Evolutionary conservation across 2,329 filamentous ascomycete genomes (phyloP).

Genomic region (Dactylellina haptotyla): DNA sequence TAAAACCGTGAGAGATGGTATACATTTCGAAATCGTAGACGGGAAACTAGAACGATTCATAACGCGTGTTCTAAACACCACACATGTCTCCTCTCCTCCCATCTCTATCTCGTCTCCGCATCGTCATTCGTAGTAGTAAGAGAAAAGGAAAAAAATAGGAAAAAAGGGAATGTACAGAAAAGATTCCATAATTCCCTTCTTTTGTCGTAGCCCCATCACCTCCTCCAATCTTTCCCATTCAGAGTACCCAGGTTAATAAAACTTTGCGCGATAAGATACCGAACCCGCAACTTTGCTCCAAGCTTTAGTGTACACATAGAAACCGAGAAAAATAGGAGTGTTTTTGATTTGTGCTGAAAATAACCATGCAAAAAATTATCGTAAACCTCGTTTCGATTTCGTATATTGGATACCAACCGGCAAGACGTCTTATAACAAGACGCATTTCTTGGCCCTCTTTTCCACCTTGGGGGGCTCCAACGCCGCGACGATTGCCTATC

Average conservation of each 20-base stretch:
- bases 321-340: slow-evolving; percentile 31
- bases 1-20: slow-evolving; percentile 49
- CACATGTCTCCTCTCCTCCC: slow-evolving; percentile 23
- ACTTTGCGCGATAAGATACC: slow-evolving; percentile 38
- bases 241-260: slow-evolving; percentile 10
- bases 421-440: slow-evolving; percentile 76
- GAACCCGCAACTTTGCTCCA: slow-evolving; percentile 30
- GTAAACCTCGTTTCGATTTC: slow-evolving; percentile 37
- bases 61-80: slow-evolving; percentile 43
- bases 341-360: slow-evolving; percentile 32
- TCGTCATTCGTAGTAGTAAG: slow-evolving; percentile 15
- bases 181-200: slow-evolving; percentile 14
- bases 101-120: slow-evolving; percentile 22
- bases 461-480: slow-evolving; percentile 80
- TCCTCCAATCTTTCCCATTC: too few species aligned
- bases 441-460: slow-evolving; percentile 81
- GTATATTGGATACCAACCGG: slow-evolving; percentile 7
- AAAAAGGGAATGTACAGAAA: slow-evolving; percentile 6
- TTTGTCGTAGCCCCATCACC: neutral
- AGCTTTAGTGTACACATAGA: slow-evolving; percentile 48
- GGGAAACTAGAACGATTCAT: slow-evolving; percentile 35
- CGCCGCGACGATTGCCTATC: slow-evolving; percentile 90
- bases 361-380: slow-evolving; percentile 45
- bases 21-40: slow-evolving; percentile 36
- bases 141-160: slow-evolving; percentile 24